Percentiles rank a stretch among this genome's conserved stretches.
Conservation (phyloP, 805 yeast genomes). For the Kluyveromyces siamensis region DNA sequence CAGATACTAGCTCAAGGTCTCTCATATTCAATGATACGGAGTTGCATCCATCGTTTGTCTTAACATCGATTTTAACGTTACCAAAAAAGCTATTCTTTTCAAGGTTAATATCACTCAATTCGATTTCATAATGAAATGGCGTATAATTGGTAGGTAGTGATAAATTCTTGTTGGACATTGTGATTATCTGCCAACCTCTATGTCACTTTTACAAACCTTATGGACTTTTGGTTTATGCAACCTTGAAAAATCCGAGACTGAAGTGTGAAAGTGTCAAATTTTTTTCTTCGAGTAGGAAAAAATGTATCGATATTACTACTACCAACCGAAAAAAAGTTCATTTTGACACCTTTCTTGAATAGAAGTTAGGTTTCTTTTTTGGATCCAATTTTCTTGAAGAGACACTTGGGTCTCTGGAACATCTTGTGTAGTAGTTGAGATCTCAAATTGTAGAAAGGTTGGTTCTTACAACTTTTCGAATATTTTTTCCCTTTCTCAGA, state of each 20-base stretch:
- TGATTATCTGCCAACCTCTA: neutral
- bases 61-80: slow-evolving; percentile 37
- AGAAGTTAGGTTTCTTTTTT: neutral
- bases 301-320: neutral
- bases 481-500: too few species aligned
- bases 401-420: neutral
- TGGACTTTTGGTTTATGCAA: too few species aligned
- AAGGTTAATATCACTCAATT: slow-evolving; percentile 41
- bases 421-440: neutral
- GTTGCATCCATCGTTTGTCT: slow-evolving; percentile 34
- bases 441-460: neutral
- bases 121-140: slow-evolving; percentile 54
- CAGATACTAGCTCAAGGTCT: slow-evolving; percentile 30
- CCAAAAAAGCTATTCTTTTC: slow-evolving; percentile 40
- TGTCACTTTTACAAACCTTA: neutral
- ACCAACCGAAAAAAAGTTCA: neutral
- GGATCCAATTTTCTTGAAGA: neutral
- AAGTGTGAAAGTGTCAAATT: neutral
- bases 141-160: slow-evolving; percentile 38
- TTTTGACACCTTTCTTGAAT: neutral
- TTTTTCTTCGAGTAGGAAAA: too few species aligned
- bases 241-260: too few species aligned
- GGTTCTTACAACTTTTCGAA: too few species aligned
- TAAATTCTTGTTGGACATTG: slow-evolving; percentile 1
- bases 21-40: slow-evolving; percentile 42